Base-by-base conservation (phyloP, 202 grass and related monocot species). In the Alloteropsis angusta region DNA sequence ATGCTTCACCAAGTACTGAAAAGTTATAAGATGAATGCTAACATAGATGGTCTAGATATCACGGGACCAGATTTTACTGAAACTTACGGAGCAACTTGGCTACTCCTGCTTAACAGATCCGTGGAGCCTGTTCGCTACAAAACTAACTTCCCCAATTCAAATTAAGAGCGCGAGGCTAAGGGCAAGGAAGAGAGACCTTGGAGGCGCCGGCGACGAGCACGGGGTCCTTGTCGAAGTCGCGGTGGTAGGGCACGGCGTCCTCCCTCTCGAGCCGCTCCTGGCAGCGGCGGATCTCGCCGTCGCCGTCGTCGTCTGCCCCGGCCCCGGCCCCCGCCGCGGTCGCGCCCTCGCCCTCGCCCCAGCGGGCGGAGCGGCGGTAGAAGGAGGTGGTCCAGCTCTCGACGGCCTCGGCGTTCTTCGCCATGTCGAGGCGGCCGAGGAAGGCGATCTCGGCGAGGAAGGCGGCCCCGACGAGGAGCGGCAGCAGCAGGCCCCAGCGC, bases 331-430 rank as follows among this genome's bases (percentile, higher is more conserved):
- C n/a, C n/a, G n/a, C n/a, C n/a, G n/a, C n/a, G 28, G 28, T 42
- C 44, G 5, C 32, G 25, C n/a, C 42, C 14, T 37, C 32, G 25
- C n/a, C 42, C 14, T 37, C 45, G 30, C 38, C 45, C 25, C 63
- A 21, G 8, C 14, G 18, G 17, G 28, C 71, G 22, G 78, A 67
- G 15, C 65, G 68, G 35, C 79, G 79, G 83, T 90, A 93, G 82
- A 88, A 92, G 67, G 95, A 89, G 71, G 84, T 95, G 72, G 92
- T 93, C 95, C 95, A 98, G 69, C 76, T 90, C 75, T 98, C 85
- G 17, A 94, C 85, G 22, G 79, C 87, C 36, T 77, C 72, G 41
- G 79, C 83, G 81, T 98, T 95, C 85, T 95, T 94, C 43, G 78
- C 76, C 87, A 98, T 90, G 86, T 98, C 92, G 71, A 98, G 81